These are phyloP conservation scores for Collybia mongolica DNA, from an alignment of 768 basidiomycete species.

Conservation along the genomic window DNA sequence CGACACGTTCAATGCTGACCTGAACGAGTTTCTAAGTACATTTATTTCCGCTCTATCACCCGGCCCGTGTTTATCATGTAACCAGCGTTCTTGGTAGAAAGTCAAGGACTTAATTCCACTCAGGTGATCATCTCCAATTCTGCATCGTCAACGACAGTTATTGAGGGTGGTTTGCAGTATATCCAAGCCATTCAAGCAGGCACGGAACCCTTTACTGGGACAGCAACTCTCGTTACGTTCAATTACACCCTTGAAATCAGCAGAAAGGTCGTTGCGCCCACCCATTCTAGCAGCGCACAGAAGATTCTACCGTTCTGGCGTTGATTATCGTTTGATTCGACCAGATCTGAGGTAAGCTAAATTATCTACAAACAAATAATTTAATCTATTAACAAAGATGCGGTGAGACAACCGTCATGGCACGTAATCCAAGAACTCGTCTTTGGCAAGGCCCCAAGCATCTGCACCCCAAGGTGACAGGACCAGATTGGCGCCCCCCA, in stretches of 20 bases:
- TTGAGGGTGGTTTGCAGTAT: conserved; percentile 27
- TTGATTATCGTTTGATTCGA: no score
- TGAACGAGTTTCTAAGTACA: conserved; percentile 57
- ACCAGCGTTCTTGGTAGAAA: conserved; percentile 42
- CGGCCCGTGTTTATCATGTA: neutral
- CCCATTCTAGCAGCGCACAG: no score
- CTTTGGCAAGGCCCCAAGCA: no score
- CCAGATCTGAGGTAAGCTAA: no score
- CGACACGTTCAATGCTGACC: conserved; percentile 48
- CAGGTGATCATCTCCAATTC: conserved; percentile 32
- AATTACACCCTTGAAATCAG: conserved; percentile 3
- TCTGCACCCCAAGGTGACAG: no score
- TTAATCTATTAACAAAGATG: no score
- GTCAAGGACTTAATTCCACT: conserved; percentile 45
- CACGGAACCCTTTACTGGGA: conserved; percentile 53
- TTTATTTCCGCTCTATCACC: neutral
- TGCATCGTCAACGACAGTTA: neutral
- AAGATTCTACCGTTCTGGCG: no score
- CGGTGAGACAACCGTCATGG: no score
- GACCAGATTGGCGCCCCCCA: no score
- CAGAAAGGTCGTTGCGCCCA: no score
- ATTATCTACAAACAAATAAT: no score
- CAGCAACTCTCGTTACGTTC: conserved; percentile 40
- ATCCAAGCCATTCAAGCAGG: conserved; percentile 56
- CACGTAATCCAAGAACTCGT: no score